Evolutionary conservation across 1,284 basidiomycete species (phyloP).

Genomic region (Ceratobasidium sp.): DNA sequence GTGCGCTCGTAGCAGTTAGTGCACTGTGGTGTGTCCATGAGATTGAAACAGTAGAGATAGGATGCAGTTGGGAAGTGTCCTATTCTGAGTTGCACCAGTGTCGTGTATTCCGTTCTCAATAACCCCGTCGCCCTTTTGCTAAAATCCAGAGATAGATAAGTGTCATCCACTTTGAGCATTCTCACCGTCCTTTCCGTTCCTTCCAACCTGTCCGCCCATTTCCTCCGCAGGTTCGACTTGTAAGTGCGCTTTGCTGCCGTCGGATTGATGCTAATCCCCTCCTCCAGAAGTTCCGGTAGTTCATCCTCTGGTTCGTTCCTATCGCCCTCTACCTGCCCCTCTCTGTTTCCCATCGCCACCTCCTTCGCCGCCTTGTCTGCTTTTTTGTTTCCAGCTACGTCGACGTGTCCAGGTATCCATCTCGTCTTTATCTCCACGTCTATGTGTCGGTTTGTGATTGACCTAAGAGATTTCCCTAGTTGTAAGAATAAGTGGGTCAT

Average conservation of each 20-base stretch:
- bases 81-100: neutral
- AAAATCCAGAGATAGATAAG: no score
- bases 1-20: neutral
- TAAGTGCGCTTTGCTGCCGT: neutral
- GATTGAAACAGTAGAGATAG: neutral
- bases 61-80: neutral
- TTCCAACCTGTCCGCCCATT: neutral
- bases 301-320: neutral
- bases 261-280: no score
- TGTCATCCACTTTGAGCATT: no score
- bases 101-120: no score
- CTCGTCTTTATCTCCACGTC: neutral
- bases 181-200: no score
- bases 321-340: no score
- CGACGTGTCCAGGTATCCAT: neutral
- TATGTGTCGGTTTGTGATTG: neutral
- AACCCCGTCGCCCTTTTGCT: no score
- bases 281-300: neutral
- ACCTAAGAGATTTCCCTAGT: neutral
- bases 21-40: neutral
- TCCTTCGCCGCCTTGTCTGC: neutral
- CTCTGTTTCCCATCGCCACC: neutral
- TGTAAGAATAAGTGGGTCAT: neutral
- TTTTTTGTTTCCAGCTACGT: neutral
- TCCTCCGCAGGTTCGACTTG: neutral